Base-by-base conservation (phyloP, 2,329 filamentous ascomycete genomes). In the Endocalyx cinctus region DNA sequence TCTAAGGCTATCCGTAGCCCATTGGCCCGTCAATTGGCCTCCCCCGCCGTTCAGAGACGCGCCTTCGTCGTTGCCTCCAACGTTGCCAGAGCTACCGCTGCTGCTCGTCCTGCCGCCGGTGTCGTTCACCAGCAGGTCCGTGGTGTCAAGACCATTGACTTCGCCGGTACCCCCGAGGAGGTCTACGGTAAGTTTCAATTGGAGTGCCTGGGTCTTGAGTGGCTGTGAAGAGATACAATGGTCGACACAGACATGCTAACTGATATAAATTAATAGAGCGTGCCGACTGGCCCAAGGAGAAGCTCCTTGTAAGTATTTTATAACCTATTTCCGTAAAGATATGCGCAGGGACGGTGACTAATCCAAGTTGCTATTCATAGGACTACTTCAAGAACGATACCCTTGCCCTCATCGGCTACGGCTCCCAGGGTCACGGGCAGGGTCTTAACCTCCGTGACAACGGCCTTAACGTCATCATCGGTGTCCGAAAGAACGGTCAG, bases 331-430 rank as follows among this genome's bases (percentile, higher is more conserved):
- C n/a, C n/a, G n/a, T n/a, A n/a, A n/a, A n/a, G n/a, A n/a, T n/a
- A n/a, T n/a, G n/a, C n/a, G n/a, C n/a, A n/a, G n/a, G n/a, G n/a
- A n/a, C n/a, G n/a, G n/a, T n/a, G n/a, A n/a, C n/a, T n/a, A n/a
- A 23, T 33, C 40, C 25, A 29, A 25, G 28, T 37, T 14, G 38
- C 31, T 31, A 26, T 37, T 15, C 35, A 22, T 52, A 95, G 86
- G 87, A 97, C 49, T 98, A 90, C 83, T 98, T 98, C 86, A 97
- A 97, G 81, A 80, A 98, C 72, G 92, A 98, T 70, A 97, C 90
- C 52, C 87, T 98, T 56, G 92, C 92, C 61, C 84, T 98, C 61
- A 98, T 98, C 68, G 92, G 92, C 65, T 98, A 98, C 72, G 92
- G 75, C 58, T 96, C 89, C 47, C 89, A 96, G 74, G 92, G 92